Evolutionary conservation across 495 filamentous ascomycete genomes (phyloP).

Genomic region (Penicillium diatomitis): DNA sequence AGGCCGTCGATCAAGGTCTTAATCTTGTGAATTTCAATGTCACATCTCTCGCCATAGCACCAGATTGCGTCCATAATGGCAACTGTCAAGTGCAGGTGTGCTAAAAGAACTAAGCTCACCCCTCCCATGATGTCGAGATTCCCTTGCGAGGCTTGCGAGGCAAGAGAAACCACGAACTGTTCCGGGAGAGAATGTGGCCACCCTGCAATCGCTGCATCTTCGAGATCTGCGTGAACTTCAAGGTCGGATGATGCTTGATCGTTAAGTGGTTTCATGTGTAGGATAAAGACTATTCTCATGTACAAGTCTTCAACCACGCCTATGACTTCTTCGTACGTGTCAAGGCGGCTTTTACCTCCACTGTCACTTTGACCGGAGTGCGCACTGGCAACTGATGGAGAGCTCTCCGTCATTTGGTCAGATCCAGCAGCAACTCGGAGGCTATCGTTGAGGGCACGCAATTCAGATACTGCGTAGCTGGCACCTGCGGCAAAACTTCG

Average conservation of each 20-base stretch:
- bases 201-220: constrained; percentile 17
- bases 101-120: constrained; percentile 14
- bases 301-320: constrained; percentile 24
- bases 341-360: neutral
- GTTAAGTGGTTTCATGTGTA: constrained; percentile 13
- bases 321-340: constrained; percentile 7
- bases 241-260: constrained; percentile 1
- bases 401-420: neutral
- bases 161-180: constrained; percentile 5
- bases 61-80: constrained; percentile 12
- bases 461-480: neutral
- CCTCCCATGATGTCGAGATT: neutral
- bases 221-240: constrained; percentile 20
- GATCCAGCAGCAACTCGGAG: neutral
- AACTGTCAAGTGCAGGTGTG: constrained; percentile 16
- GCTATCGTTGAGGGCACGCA: constrained; percentile 1
- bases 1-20: constrained; percentile 1
- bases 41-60: constrained; percentile 11
- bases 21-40: constrained; percentile 16
- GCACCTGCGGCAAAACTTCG: constrained; percentile 8
- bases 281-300: constrained; percentile 17
- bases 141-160: constrained; percentile 5
- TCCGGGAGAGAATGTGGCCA: constrained; percentile 15
- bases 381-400: neutral
- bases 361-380: neutral